Evolutionary conservation across 2,329 filamentous ascomycete species (phyloP), one percentile per base, ranked within the genome.

Genomic region (Phialocephala subalpina): DNA sequence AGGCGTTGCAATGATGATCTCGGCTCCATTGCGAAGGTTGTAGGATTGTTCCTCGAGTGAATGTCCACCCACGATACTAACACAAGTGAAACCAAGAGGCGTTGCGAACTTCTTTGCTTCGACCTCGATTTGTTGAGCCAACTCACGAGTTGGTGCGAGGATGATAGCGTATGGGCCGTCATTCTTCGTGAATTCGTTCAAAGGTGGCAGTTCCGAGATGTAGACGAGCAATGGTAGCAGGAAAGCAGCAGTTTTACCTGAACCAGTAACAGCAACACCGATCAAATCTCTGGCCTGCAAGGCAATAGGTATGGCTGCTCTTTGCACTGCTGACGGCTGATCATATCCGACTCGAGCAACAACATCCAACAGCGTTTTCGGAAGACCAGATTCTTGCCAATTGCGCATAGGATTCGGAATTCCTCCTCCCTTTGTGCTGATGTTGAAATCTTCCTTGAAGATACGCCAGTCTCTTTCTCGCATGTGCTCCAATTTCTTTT

Each of bases 391-490:
- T 79, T 99, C 96, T 56, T 86, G 77, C 96, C 96, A 99, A 72
- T 85, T 93, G 58, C 96, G 93, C 94, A 99, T 98, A 0, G 96
- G 96, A 74, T 98, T 95, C 0, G 96, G 96, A 63, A 98, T 93
- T 29, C 86, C 86, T 52, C 95, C 95, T 65, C 96, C 96, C 79
- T 97, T 98, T 9, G 94, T 97, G 47, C 91, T 86, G 77, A 99
- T 99, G 73, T 96, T 97, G 82, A 97, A 98, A 79, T 99, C 94
- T 79, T 98, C 96, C 81, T 98, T 99, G 88, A 99, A 97, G 73
- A 99, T 98, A 77, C 96, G 92, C 96, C 96, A 99, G 80, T 99
- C 96, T 77, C 96, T 87, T 80, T 98, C 94, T 69, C 93, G 92
- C 96, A 99, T 99, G 74, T 97, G 92, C 16, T 92, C 89, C 69